Base-by-base conservation (phyloP, 2,329 filamentous ascomycete genomes). In the Nemania abortiva region DNA sequence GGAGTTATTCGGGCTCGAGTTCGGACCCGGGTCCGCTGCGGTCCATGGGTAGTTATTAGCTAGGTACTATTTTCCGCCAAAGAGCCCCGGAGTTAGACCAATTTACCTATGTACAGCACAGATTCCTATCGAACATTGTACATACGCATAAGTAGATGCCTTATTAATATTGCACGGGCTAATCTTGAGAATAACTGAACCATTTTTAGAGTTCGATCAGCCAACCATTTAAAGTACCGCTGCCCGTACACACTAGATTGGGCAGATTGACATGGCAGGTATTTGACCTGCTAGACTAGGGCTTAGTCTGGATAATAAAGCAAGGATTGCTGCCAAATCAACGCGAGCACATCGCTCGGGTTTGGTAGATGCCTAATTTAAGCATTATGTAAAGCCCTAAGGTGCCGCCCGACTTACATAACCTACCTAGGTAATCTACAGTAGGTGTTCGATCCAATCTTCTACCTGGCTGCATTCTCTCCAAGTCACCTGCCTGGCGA, bases 311-410 rank as follows among this genome's bases (percentile, higher is more conserved):
- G n/a, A 27, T 29, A 11, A 18, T 27, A 11, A 18, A 52, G n/a
- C 49, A 52, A 52, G 49, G 49, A 18, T 52, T 27, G 27, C 22
- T 13, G 49, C 10, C 22, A 52, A 24, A 52, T 27, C 49, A 47
- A 18, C 42, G 22, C 6, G 18, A 29, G 49, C 22, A 24, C 9
- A n/a, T 20, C 7, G n/a, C 15, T 18, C 42, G 13, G 22, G n/a
- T 52, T 52, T 29, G 20, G 22, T 29, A 27, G 42, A 47, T 47
- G 42, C 42, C 49, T 52, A 29, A 29, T 52, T 52, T 52, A 29
- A 13, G 24, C 7, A 52, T 52, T 52, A 52, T 29, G 49, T 52
- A 52, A 52, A 52, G 3, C 4, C n/a, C 42, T n/a, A 18, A 47
- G 13, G 6, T 47, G 15, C n/a, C 34, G 34, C 42, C 42, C 42